These are phyloP conservation scores for Dysphania ambrosioides DNA, from an alignment of 148 eudicot species.

Conservation along the genomic window DNA sequence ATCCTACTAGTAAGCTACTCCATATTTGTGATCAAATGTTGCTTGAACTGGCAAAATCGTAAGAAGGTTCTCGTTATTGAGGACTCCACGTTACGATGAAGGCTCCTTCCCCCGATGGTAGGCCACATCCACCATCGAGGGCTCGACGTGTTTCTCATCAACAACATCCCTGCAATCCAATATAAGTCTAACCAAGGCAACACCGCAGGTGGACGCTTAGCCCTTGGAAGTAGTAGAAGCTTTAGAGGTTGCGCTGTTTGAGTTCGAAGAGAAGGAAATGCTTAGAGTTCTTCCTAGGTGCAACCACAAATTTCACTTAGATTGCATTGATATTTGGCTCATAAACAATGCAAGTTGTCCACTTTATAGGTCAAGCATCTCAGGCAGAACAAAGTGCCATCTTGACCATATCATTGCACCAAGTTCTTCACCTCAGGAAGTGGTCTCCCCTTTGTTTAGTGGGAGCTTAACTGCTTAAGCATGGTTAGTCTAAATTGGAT, in stretches of 20 bases:
- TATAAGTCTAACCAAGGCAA: conserved; percentile 29
- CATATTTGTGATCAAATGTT: conserved; percentile 64
- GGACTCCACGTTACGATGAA: conserved; percentile 12
- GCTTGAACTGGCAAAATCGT: conserved; percentile 59
- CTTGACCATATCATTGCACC: conserved; percentile 59
- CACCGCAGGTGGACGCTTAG: background rate
- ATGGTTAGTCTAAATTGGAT: conserved; percentile 19
- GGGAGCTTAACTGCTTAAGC: conserved; percentile 26
- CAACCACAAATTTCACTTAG: conserved; percentile 66
- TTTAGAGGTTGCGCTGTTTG: conserved; percentile 65
- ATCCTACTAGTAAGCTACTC: conserved; percentile 62
- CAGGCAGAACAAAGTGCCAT: conserved; percentile 42
- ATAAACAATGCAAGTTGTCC: conserved; percentile 77
- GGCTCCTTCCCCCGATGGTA: conserved; percentile 49
- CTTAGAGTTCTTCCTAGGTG: conserved; percentile 64
- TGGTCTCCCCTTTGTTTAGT: conserved; percentile 17
- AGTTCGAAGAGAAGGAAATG: conserved; percentile 58
- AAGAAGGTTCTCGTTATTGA: conserved; percentile 40
- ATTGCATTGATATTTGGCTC: conserved; percentile 87
- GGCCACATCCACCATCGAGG: conserved; percentile 38
- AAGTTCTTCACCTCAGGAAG: conserved; percentile 68
- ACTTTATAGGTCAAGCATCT: conserved; percentile 68
- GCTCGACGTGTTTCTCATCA: conserved; percentile 56
- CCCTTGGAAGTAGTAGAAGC: conserved; percentile 23
- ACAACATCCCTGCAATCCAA: conserved; percentile 65